phyloP scores from a whole-genome alignment of 2,329 filamentous ascomycete genomes.

The Venturia nashicola region DNA sequence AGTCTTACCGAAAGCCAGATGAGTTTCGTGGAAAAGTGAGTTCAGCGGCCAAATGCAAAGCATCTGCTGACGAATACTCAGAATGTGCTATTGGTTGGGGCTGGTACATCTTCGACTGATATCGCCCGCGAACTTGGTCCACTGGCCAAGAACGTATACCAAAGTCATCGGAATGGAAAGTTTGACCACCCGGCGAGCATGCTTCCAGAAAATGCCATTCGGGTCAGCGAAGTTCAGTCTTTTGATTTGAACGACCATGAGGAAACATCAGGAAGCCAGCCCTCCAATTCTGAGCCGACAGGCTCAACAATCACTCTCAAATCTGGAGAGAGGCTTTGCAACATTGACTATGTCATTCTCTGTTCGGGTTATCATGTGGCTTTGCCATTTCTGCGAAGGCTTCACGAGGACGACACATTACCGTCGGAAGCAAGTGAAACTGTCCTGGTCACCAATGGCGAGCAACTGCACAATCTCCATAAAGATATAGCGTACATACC shows the following conservation, averaged over 20 bases:
- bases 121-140: constrained; percentile 40
- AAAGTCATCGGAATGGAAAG: constrained; percentile 46
- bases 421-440: constrained; percentile 37
- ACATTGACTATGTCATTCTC: constrained; percentile 68
- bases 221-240: constrained; percentile 17
- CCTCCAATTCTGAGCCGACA: constrained; percentile 33
- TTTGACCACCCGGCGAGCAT: constrained; percentile 45
- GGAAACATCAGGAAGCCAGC: constrained; percentile 41
- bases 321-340: constrained; percentile 38
- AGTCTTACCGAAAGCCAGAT: constrained; percentile 61
- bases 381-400: constrained; percentile 54
- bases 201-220: constrained; percentile 38
- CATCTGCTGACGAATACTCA: constrained; percentile 48
- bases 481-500: constrained; percentile 61
- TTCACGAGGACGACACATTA: constrained; percentile 31
- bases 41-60: constrained; percentile 73
- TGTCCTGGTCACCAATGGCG: constrained; percentile 51
- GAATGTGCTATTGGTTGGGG: constrained; percentile 50
- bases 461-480: constrained; percentile 53
- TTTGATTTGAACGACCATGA: constrained; percentile 30
- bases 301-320: constrained; percentile 45
- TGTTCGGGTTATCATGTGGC: constrained; percentile 84
- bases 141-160: constrained; percentile 33
- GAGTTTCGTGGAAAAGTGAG: constrained; percentile 56
- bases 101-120: constrained; percentile 42